phyloP scores from a whole-genome alignment of 352 stramenopile genomes.

The Phytophthora chlamydospora region DNA sequence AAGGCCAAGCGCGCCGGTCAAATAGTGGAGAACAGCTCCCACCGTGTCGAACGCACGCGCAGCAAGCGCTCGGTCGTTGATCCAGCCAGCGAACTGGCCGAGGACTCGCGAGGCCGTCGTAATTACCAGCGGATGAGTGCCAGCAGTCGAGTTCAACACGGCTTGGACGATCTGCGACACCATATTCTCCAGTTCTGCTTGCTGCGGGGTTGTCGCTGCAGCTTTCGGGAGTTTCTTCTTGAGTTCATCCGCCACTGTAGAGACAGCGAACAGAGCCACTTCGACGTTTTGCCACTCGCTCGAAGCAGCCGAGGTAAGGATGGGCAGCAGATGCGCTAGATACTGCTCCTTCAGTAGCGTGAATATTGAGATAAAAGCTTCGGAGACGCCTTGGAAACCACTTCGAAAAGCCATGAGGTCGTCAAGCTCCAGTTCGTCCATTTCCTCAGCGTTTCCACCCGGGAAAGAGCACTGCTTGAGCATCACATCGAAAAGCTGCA shows the following conservation, averaged over 20 bases:
- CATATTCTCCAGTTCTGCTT: slow-evolving; percentile 45
- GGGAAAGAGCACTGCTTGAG: slow-evolving; percentile 66
- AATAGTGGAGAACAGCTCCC: slow-evolving; percentile 54
- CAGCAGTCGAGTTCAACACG: slow-evolving; percentile 37
- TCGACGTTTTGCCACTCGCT: slow-evolving; percentile 62
- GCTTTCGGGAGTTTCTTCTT: slow-evolving; percentile 50
- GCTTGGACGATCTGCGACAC: slow-evolving; percentile 53
- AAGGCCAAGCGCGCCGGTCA: slow-evolving; percentile 52
- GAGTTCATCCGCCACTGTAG: slow-evolving; percentile 60
- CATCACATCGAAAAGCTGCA: slow-evolving; percentile 62
- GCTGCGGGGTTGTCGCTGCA: slow-evolving; percentile 22
- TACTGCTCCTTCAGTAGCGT: slow-evolving; percentile 57
- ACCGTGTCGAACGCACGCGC: slow-evolving; percentile 48
- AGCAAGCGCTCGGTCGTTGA: slow-evolving; percentile 48
- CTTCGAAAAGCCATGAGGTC: slow-evolving; percentile 65
- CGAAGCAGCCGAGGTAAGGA: slow-evolving; percentile 27
- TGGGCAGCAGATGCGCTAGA: slow-evolving; percentile 44
- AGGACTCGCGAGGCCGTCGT: slow-evolving; percentile 54
- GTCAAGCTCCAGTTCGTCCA: slow-evolving; percentile 71
- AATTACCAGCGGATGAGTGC: slow-evolving; percentile 50
- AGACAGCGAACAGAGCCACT: slow-evolving; percentile 63
- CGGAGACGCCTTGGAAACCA: slow-evolving; percentile 61
- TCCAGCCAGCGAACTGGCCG: slow-evolving; percentile 64
- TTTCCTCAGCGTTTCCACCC: slow-evolving; percentile 35
- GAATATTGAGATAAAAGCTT: slow-evolving; percentile 65